Percentiles rank a stretch among this genome's conserved stretches.
phyloP scores from a whole-genome alignment of 768 basidiomycete genomes.

The Tulasnella sp. region DNA sequence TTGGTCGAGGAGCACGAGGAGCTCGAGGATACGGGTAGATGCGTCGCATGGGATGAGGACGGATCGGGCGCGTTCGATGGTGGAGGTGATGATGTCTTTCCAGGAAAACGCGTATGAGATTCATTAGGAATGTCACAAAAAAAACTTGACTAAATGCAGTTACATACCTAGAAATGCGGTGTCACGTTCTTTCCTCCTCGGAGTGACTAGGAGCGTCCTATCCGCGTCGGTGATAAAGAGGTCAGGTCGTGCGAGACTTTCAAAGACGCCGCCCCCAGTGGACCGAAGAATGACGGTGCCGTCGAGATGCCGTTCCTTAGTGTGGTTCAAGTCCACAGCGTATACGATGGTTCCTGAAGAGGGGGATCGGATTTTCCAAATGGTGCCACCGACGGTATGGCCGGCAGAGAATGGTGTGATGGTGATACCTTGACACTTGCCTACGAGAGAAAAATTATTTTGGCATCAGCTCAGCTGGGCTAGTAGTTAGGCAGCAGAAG shows the following conservation, averaged over 20 bases:
- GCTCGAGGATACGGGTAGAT: slow-evolving; percentile 86
- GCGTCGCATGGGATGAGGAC: slow-evolving; percentile 87
- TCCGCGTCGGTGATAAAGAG: slow-evolving; percentile 90
- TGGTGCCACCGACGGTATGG: slow-evolving; percentile 89
- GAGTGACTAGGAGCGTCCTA: slow-evolving; percentile 67
- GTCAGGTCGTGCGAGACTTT: slow-evolving; percentile 80
- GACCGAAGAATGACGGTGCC: slow-evolving; percentile 78
- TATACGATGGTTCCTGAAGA: slow-evolving; percentile 93
- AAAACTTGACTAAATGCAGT: background rate
- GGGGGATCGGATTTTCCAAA: slow-evolving; percentile 98
- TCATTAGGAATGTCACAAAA: background rate
- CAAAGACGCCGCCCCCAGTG: slow-evolving; percentile 59
- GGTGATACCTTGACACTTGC: slow-evolving; percentile 84
- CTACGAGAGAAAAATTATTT: slow-evolving; percentile 30
- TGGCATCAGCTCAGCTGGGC: background rate
- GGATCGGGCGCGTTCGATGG: slow-evolving; percentile 67
- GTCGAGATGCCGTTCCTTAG: slow-evolving; percentile 89
- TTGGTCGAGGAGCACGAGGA: slow-evolving; percentile 92
- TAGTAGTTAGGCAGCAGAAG: too few relatives aligned
- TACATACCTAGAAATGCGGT: slow-evolving; percentile 63
- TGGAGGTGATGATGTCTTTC: slow-evolving; percentile 78
- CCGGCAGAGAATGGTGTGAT: slow-evolving; percentile 94
- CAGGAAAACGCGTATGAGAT: slow-evolving; percentile 15
- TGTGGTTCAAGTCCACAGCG: slow-evolving; percentile 92
- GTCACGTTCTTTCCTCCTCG: slow-evolving; percentile 83